Percentiles rank a stretch among this genome's conserved stretches.
Evolutionary conservation across 306 rosid genomes (phyloP).

Genomic region (Macrotyloma uniflorum): DNA sequence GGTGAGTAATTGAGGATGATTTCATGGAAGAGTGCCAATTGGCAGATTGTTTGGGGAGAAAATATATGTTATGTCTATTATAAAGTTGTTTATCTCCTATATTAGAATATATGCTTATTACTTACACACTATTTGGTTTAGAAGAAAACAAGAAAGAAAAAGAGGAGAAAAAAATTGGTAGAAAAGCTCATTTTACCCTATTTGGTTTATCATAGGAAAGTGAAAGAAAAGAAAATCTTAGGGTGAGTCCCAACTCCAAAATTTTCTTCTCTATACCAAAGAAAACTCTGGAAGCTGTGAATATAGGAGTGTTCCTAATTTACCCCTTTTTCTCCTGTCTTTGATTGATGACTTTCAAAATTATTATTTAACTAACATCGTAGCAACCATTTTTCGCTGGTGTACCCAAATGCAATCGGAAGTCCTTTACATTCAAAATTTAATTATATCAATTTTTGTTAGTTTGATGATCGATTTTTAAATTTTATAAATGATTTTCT

Average conservation of each 20-base stretch:
- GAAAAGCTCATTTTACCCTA: neutral
- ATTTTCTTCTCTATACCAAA: neutral
- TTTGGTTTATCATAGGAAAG: neutral
- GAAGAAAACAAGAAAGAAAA: neutral
- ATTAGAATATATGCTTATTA: slow-evolving; percentile 2
- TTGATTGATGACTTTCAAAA: neutral
- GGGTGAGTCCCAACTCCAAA: neutral
- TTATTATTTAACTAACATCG: neutral
- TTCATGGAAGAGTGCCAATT: neutral
- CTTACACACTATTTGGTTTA: neutral
- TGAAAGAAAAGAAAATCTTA: neutral
- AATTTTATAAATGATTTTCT: neutral
- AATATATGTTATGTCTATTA: slow-evolving; percentile 15
- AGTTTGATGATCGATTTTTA: neutral
- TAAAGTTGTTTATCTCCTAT: slow-evolving; percentile 17
- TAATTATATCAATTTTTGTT: neutral
- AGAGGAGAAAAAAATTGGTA: no score
- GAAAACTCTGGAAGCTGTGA: neutral
- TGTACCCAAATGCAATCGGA: neutral
- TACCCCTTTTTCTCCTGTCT: no score
- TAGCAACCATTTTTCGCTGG: neutral
- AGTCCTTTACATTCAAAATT: neutral
- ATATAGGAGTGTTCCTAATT: neutral
- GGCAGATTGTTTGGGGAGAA: neutral
- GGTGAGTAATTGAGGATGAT: neutral